Base-by-base conservation (phyloP, 306 rosid genomes). In the Dalbergia oliveri region DNA sequence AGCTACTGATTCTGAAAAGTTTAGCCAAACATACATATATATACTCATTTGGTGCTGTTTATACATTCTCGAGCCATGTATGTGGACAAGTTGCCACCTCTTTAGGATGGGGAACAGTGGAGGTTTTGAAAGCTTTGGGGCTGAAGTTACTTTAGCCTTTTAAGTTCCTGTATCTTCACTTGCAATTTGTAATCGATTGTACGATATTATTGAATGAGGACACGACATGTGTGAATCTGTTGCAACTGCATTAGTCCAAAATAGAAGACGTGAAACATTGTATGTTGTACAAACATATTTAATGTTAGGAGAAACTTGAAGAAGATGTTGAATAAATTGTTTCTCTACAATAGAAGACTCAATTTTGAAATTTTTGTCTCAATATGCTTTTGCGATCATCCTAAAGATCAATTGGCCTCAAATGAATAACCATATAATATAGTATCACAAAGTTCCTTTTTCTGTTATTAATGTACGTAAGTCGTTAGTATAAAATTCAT, bases 181-280 rank as follows among this genome's bases (percentile, higher is more conserved):
- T 63, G 72, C 37, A 45, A 43, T 71, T 66, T 85, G 73, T 78
- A 73, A 51, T 72, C 35, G 19, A 31, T 49, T 70, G 65, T 64
- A 62, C 35, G 63, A 54, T 47, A 62, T 50, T 43, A 44, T 44
- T 8, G 58, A 39, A 31, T 44, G 72, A 73, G 51, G 35, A 50
- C 44, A 75, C 31, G 66, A 62, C 39, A 16, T 31, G 14, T 69
- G 71, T 44, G 31, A 26, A 26, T 26, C 31, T 26, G 31, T 26
- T 26, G 31, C 31, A 2, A 26, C 31, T 26, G 3, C 31, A 26
- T 26, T 26, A 26, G 31, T 26, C 31, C 31, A 26, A 26, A 26
- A 26, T 26, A 26, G 31, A 26, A 26, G 31, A 26, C 31, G 31
- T 26, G 50, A 44, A 44, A 44, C 50, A 44, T 26, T 26, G 12